phyloP scores from a whole-genome alignment of 108 stramenopile species.

The Discostella stelligeroides region DNA sequence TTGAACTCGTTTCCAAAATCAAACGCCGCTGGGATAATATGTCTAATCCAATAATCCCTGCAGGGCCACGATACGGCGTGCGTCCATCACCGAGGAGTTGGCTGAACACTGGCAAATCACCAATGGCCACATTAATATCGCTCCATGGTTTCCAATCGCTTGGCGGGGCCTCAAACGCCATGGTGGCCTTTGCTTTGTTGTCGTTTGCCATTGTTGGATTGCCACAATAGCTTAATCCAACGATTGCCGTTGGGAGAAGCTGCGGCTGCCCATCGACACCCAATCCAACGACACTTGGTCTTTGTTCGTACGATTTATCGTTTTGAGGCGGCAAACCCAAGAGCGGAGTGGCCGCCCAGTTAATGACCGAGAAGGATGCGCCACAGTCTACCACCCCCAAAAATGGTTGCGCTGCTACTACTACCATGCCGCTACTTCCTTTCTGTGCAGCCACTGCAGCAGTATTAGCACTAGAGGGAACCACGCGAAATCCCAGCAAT shows the following conservation, averaged over 20 bases:
- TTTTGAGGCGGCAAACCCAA: slow-evolving; percentile 62
- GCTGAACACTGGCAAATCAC: slow-evolving; percentile 75
- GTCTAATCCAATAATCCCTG: slow-evolving; percentile 76
- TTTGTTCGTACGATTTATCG: slow-evolving; percentile 55
- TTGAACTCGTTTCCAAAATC: slow-evolving; percentile 67
- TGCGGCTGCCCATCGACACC: slow-evolving; percentile 75
- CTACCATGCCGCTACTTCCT: neutral
- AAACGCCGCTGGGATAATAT: slow-evolving; percentile 73
- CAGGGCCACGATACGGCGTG: slow-evolving; percentile 67
- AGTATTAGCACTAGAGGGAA: slow-evolving; percentile 10
- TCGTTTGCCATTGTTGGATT: slow-evolving; percentile 42
- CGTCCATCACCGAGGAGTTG: slow-evolving; percentile 69
- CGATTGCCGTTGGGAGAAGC: slow-evolving; percentile 48
- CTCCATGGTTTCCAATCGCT: slow-evolving; percentile 70
- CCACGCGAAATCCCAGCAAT: slow-evolving; percentile 67
- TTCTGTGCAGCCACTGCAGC: neutral
- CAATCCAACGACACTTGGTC: slow-evolving; percentile 54
- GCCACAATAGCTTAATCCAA: slow-evolving; percentile 60
- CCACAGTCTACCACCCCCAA: slow-evolving; percentile 79
- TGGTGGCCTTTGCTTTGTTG: slow-evolving; percentile 29
- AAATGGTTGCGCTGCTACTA: slow-evolving; percentile 55
- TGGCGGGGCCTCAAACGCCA: slow-evolving; percentile 61
- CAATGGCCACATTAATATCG: slow-evolving; percentile 58
- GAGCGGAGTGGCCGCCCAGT: slow-evolving; percentile 66
- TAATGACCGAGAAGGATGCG: slow-evolving; percentile 64